Conservation (phyloP, 129 eudicot species). For the Tagetes erecta region DNA sequence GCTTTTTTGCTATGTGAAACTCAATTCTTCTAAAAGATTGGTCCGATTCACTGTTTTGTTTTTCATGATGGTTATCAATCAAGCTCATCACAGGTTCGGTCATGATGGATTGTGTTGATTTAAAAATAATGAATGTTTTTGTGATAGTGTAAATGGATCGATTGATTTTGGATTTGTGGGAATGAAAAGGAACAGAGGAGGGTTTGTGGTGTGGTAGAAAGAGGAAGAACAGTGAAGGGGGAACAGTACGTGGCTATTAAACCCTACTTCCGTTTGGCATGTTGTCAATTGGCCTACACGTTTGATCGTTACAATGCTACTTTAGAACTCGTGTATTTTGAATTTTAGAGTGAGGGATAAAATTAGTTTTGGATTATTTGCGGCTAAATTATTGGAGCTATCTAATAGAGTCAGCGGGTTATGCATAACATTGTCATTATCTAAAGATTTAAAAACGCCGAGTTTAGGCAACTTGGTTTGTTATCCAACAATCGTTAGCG, state of each 20-base stretch:
- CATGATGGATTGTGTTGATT: slow-evolving; percentile 25
- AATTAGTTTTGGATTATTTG: too few species aligned
- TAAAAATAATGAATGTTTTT: background rate
- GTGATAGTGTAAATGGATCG: slow-evolving; percentile 6
- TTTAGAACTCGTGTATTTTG: too few species aligned
- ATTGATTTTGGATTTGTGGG: slow-evolving; percentile 11
- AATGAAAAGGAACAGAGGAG: background rate
- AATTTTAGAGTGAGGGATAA: too few species aligned
- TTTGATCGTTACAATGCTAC: too few species aligned
- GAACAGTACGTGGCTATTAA: slow-evolving; percentile 20
- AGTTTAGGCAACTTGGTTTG: too few species aligned
- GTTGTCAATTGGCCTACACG: too few species aligned
- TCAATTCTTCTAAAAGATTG: slow-evolving; percentile 51
- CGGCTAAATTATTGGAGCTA: too few species aligned
- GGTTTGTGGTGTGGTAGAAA: slow-evolving; percentile 23
- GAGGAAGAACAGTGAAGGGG: slow-evolving; percentile 31
- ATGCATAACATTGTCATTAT: too few species aligned
- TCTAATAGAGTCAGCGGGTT: too few species aligned
- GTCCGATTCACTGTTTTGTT: slow-evolving; percentile 15
- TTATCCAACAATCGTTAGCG: too few species aligned
- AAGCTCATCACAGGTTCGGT: slow-evolving; percentile 23
- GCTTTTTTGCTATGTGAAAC: slow-evolving; percentile 63
- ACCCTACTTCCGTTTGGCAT: slow-evolving; percentile 27
- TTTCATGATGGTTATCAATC: slow-evolving; percentile 17
- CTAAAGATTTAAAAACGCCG: too few species aligned